Conservation (phyloP, 371 early-diverging fungal genomes). For the Phascolomyces articulosus region DNA sequence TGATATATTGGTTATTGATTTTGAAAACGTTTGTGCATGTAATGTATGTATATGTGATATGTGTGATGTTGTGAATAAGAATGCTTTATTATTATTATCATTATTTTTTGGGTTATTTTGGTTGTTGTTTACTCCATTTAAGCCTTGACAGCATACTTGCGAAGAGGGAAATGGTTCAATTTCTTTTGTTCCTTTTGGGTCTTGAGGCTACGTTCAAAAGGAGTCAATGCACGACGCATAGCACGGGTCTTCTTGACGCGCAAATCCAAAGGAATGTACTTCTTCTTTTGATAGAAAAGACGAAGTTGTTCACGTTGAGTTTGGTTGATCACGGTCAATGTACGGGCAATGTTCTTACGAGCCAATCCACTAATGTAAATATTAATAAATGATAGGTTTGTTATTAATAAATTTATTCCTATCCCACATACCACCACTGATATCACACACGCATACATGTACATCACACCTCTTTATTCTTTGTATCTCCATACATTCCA, state of each 20-base stretch:
- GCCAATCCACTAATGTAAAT: slow-evolving; percentile 59
- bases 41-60: too few relatives aligned
- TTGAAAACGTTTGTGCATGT: too few relatives aligned
- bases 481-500: too few relatives aligned
- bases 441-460: too few relatives aligned
- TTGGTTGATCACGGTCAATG: slow-evolving; percentile 92
- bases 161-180: slow-evolving; percentile 80
- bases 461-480: too few relatives aligned
- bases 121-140: slow-evolving; percentile 35
- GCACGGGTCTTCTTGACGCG: slow-evolving; percentile 97
- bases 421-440: too few relatives aligned
- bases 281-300: slow-evolving; percentile 85
- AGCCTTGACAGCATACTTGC: slow-evolving; percentile 87
- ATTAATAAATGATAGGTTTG: neutral
- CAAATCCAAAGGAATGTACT: slow-evolving; percentile 91
- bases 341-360: slow-evolving; percentile 92
- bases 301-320: slow-evolving; percentile 84
- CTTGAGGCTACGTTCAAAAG: slow-evolving; percentile 69
- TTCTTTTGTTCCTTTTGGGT: slow-evolving; percentile 83
- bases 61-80: neutral
- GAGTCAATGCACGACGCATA: slow-evolving; percentile 91
- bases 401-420: too few relatives aligned
- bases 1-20: too few relatives aligned
- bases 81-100: neutral
- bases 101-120: neutral